Conservation (phyloP, 2,329 filamentous ascomycete genomes). For the Botrytis squamosa region DNA sequence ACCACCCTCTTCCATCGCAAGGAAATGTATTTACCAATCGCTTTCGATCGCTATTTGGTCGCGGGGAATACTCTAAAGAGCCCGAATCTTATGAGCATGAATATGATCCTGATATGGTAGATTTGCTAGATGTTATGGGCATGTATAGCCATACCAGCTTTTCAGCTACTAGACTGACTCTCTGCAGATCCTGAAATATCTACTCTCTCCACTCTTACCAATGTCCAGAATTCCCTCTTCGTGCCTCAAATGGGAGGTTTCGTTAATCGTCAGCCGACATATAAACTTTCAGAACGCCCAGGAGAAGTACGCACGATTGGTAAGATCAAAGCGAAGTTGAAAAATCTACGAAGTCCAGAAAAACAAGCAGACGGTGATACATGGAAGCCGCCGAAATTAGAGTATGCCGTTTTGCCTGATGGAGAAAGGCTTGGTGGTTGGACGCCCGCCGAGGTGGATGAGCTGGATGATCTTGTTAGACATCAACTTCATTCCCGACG, state of each 20-base stretch:
- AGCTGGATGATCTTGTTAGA: constrained; percentile 81
- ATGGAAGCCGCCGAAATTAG: constrained; percentile 28
- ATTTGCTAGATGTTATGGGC: constrained; percentile 69
- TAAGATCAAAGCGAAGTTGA: constrained; percentile 30
- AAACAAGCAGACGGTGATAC: constrained; percentile 24
- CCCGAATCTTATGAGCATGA: constrained; percentile 41
- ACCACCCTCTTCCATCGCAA: constrained; percentile 16
- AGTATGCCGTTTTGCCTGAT: constrained; percentile 74
- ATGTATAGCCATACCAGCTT: constrained; percentile 36
- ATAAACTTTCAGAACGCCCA: constrained; percentile 27
- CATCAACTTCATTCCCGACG: constrained; percentile 82
- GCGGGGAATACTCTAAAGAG: constrained; percentile 15
- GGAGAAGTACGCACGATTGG: constrained; percentile 29
- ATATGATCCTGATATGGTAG: constrained; percentile 62
- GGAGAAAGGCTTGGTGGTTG: constrained; percentile 72
- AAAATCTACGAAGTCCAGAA: constrained; percentile 22
- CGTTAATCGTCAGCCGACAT: constrained; percentile 61
- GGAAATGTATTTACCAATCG: constrained; percentile 24
- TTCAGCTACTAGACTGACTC: constrained; percentile 30
- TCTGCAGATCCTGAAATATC: constrained; percentile 74
- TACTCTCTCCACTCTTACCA: constrained; percentile 79
- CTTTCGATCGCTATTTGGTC: constrained; percentile 27
- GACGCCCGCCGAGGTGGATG: constrained; percentile 68
- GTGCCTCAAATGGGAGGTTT: constrained; percentile 72
- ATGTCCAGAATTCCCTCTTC: constrained; percentile 86